Evolutionary conservation across 495 filamentous ascomycete species (phyloP).

Genomic region (Penicillium soppii): DNA sequence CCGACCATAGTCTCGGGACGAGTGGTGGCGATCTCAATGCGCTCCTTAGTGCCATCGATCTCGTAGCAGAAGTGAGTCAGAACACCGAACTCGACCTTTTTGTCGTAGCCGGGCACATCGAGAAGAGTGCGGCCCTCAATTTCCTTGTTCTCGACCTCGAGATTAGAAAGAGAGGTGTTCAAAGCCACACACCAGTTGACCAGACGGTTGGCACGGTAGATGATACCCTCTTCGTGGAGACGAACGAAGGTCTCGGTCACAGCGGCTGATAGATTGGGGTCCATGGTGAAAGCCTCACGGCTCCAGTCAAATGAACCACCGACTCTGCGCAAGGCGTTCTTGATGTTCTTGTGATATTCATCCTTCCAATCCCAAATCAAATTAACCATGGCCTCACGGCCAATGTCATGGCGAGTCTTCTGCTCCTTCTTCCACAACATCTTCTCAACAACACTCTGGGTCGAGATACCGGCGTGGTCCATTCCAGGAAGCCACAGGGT

Average conservation of each 20-base stretch:
- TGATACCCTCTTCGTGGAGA: slow-evolving; percentile 72
- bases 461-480: slow-evolving; percentile 77
- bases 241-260: slow-evolving; percentile 71
- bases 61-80: slow-evolving; percentile 70
- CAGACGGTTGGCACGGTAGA: slow-evolving; percentile 73
- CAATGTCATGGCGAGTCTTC: slow-evolving; percentile 66
- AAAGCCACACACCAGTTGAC: slow-evolving; percentile 77
- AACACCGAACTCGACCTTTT: slow-evolving; percentile 72
- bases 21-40: slow-evolving; percentile 76
- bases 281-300: slow-evolving; percentile 74
- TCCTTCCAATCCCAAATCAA: slow-evolving; percentile 70
- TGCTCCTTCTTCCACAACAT: slow-evolving; percentile 67
- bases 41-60: slow-evolving; percentile 61
- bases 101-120: slow-evolving; percentile 63
- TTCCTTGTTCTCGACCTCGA: slow-evolving; percentile 76
- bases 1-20: slow-evolving; percentile 82
- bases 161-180: slow-evolving; percentile 73
- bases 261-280: slow-evolving; percentile 62
- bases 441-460: slow-evolving; percentile 75
- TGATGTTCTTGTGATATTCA: slow-evolving; percentile 65
- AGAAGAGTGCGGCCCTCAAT: slow-evolving; percentile 63
- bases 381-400: slow-evolving; percentile 58
- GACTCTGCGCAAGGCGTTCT: slow-evolving; percentile 54
- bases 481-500: slow-evolving; percentile 74
- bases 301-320: slow-evolving; percentile 66